Percentiles rank a stretch among this genome's conserved stretches.
phyloP scores from a whole-genome alignment of 2,329 filamentous ascomycete species.

The Pseudocercospora musae region DNA sequence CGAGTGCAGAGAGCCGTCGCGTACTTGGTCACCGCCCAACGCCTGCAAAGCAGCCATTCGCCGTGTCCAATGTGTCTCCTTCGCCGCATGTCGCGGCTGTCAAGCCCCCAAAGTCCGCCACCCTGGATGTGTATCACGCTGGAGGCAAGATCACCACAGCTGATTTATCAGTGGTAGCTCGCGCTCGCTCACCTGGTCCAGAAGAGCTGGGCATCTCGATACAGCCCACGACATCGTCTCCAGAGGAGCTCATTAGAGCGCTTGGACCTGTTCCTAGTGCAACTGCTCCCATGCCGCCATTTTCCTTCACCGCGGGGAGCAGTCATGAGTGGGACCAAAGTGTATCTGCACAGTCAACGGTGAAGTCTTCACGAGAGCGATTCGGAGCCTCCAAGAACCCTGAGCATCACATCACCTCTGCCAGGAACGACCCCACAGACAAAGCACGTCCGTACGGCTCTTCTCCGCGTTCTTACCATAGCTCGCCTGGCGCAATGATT shows the following conservation, averaged over 20 bases:
- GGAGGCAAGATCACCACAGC: conserved; percentile 11
- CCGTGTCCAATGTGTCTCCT: background rate
- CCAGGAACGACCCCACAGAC: background rate
- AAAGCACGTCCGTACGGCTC: background rate
- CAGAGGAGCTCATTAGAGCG: conserved; percentile 24
- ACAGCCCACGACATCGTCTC: conserved; percentile 19
- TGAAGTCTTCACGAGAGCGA: background rate
- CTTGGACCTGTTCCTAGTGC: conserved; percentile 22
- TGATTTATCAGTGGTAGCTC: conserved; percentile 16
- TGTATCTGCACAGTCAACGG: background rate
- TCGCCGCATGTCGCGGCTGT: background rate
- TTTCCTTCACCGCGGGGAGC: background rate
- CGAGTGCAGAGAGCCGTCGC: conserved; percentile 1
- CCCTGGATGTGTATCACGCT: conserved; percentile 10
- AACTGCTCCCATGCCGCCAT: background rate
- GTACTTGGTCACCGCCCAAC: conserved; percentile 2
- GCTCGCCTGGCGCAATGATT: background rate
- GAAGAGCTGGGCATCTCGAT: conserved; percentile 22
- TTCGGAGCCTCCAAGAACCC: background rate
- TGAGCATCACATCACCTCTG: background rate
- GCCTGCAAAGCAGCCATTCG: background rate
- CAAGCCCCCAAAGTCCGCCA: background rate
- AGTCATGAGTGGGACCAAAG: background rate
- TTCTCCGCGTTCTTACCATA: conserved; percentile 9
- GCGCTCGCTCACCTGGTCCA: conserved; percentile 18